phyloP scores from a whole-genome alignment of 1,284 basidiomycete species.

The Farysia itapuensis region DNA sequence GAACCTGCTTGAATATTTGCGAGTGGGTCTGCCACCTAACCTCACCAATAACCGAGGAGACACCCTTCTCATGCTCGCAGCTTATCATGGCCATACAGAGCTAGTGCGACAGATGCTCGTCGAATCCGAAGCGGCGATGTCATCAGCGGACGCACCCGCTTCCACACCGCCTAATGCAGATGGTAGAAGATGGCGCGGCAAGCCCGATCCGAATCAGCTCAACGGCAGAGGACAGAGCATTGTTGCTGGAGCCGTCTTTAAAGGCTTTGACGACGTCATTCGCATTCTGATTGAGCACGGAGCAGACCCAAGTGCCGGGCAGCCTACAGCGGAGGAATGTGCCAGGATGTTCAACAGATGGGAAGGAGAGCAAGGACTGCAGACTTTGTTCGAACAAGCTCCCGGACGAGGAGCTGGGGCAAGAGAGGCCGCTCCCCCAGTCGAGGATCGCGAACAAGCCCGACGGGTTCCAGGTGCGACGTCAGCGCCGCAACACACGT shows the following conservation, averaged over 20 bases:
- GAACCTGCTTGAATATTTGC: conserved; percentile 64
- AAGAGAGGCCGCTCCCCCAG: conserved; percentile 21
- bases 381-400: conserved; percentile 33
- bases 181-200: conserved; percentile 7
- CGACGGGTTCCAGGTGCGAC: conserved; percentile 22
- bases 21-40: conserved; percentile 75
- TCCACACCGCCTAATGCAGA: neutral
- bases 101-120: conserved; percentile 67
- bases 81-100: conserved; percentile 73
- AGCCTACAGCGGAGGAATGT: conserved; percentile 73
- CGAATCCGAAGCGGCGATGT: conserved; percentile 1
- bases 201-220: conserved; percentile 61
- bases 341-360: conserved; percentile 61
- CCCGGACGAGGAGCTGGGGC: conserved; percentile 32
- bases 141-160: neutral
- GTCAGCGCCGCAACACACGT: neutral
- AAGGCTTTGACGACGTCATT: conserved; percentile 69
- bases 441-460: conserved; percentile 41
- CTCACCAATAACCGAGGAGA: conserved; percentile 68
- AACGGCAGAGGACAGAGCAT: conserved; percentile 80
- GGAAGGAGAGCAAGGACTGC: conserved; percentile 35
- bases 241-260: conserved; percentile 80
- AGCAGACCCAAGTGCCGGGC: conserved; percentile 71
- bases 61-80: conserved; percentile 74
- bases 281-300: conserved; percentile 67